Conservation (phyloP, 2,329 filamentous ascomycete species). For the Fusarium drepaniforme region DNA sequence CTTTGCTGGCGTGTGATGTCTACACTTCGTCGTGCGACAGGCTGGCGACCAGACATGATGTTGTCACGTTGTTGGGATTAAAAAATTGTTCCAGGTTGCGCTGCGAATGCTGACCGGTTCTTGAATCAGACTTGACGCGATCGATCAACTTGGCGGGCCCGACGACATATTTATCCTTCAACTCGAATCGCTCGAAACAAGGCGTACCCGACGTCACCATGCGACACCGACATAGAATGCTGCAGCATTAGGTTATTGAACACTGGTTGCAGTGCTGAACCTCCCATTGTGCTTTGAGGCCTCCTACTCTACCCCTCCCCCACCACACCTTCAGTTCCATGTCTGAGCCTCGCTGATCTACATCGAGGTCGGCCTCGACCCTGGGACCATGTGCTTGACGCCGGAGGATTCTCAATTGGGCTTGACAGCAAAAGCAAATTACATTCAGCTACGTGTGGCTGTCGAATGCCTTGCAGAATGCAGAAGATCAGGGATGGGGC, state of each 20-base stretch:
- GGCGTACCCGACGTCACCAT: not conserved
- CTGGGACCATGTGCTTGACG: not conserved
- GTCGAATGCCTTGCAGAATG: constrained; percentile 8
- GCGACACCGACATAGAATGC: not conserved
- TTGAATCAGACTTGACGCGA: not conserved
- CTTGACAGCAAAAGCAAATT: constrained; percentile 25
- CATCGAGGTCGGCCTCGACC: not conserved
- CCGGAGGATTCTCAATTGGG: not conserved
- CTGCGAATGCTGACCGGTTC: not conserved
- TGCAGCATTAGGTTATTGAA: not conserved
- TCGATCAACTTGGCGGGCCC: not conserved
- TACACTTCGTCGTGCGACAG: not conserved
- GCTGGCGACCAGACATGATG: constrained; percentile 6
- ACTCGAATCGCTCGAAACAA: not conserved
- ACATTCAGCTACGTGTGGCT: not conserved
- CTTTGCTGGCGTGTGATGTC: not conserved
- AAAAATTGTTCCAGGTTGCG: not conserved
- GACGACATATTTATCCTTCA: constrained; percentile 23
- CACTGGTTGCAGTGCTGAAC: not conserved
- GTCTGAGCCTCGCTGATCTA: not conserved
- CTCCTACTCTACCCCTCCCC: not conserved
- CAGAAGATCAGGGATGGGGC: not conserved
- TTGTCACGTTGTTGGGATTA: not conserved
- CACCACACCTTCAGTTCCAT: not conserved
- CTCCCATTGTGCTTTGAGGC: not conserved